A percentile compares a stretch with the other conserved stretches of the same genome.
These are phyloP conservation scores for Metschnikowia lochheadii DNA, from an alignment of 805 yeast species.

Conservation along the genomic window DNA sequence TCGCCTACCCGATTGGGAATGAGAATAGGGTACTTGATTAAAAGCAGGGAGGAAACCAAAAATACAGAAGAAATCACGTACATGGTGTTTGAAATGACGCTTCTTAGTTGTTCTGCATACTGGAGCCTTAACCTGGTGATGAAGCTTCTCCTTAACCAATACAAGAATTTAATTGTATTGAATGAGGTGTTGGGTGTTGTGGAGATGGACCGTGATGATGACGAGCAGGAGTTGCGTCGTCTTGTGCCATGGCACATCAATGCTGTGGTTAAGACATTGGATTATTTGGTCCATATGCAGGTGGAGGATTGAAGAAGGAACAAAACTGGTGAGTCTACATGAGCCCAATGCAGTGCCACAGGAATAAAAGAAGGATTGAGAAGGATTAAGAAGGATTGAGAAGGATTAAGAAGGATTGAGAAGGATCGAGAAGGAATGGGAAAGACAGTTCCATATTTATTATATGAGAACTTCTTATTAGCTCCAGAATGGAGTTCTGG, in stretches of 20 bases:
- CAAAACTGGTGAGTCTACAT: too few species aligned
- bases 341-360: too few species aligned
- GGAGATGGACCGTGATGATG: constrained; percentile 5
- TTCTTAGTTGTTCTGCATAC: constrained; percentile 70
- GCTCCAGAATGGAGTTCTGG: too few species aligned
- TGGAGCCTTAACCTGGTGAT: constrained; percentile 54
- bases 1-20: constrained; percentile 68
- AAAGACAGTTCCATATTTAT: too few species aligned
- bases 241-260: constrained; percentile 71
- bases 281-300: constrained; percentile 53
- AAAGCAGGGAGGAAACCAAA: constrained; percentile 23
- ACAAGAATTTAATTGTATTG: constrained; percentile 50
- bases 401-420: background rate
- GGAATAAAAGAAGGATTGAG: background rate
- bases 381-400: too few species aligned
- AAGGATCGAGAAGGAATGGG: too few species aligned
- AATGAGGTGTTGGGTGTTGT: constrained; percentile 35
- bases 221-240: constrained; percentile 15
- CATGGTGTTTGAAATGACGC: constrained; percentile 55
- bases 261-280: constrained; percentile 61
- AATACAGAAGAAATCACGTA: constrained; percentile 10
- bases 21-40: constrained; percentile 64
- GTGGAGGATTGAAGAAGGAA: constrained; percentile 26
- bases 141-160: constrained; percentile 55
- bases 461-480: too few species aligned